A percentile compares a stretch with the other conserved stretches of the same genome.
These are phyloP conservation scores for Trypanosoma scelopori DNA, from an alignment of 208 protist genomes.

Conservation along the genomic window DNA sequence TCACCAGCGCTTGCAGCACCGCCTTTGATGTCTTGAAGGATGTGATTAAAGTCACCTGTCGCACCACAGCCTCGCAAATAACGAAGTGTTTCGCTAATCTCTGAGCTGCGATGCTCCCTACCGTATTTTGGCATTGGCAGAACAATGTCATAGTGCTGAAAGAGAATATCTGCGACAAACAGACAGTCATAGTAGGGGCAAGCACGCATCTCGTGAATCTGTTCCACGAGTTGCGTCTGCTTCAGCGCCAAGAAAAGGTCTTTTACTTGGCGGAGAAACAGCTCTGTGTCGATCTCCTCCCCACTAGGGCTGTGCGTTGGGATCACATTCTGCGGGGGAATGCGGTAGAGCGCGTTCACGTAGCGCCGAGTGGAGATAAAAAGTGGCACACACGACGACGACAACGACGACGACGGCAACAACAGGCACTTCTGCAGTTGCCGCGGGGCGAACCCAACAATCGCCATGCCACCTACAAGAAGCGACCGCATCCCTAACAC, in stretches of 20 bases:
- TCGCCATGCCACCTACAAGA: background rate
- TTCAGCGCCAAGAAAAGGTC: slow-evolving; percentile 61
- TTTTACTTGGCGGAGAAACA: slow-evolving; percentile 68
- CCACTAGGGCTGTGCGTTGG: slow-evolving; percentile 69
- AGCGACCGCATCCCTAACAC: slow-evolving; percentile 21
- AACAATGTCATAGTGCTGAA: slow-evolving; percentile 81
- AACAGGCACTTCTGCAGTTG: background rate
- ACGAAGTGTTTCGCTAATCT: slow-evolving; percentile 86
- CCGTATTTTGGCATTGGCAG: slow-evolving; percentile 87
- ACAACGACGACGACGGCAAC: too few species aligned
- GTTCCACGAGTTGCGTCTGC: slow-evolving; percentile 70
- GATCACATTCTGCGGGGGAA: slow-evolving; percentile 64
- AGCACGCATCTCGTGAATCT: slow-evolving; percentile 77
- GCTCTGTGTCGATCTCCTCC: slow-evolving; percentile 71
- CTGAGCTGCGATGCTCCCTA: slow-evolving; percentile 69
- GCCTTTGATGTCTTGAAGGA: slow-evolving; percentile 75
- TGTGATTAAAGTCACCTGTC: slow-evolving; percentile 68
- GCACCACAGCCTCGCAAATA: slow-evolving; percentile 83
- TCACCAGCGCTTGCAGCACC: slow-evolving; percentile 62
- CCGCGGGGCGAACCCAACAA: slow-evolving; percentile 5
- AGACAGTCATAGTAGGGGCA: slow-evolving; percentile 86
- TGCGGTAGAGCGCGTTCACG: slow-evolving; percentile 74
- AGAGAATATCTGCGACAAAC: slow-evolving; percentile 74
- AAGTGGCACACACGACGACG: slow-evolving; percentile 1
- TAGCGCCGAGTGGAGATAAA: slow-evolving; percentile 39